Percentiles rank a stretch among this genome's conserved stretches.
These are phyloP conservation scores for Cutaneotrichosporon sp. DNA, from an alignment of 1,284 basidiomycete species.

Conservation along the genomic window DNA sequence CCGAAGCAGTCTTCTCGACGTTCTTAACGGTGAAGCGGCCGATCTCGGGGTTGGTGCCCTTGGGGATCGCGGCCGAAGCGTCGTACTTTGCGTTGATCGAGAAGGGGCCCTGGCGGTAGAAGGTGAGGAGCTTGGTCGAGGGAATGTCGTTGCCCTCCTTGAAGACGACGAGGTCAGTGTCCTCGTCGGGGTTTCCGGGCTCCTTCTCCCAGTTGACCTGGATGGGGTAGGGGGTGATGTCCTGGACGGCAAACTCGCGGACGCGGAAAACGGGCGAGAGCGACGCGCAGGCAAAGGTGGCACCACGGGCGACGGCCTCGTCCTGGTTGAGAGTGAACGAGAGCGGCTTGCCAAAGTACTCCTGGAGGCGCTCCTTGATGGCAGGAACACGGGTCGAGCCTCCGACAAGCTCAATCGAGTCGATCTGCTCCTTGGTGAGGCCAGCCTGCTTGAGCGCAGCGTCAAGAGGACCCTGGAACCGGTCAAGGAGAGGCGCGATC, in stretches of 20 bases:
- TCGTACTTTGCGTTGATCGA: conserved; percentile 80
- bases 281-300: conserved; percentile 90
- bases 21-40: conserved; percentile 75
- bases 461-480: conserved; percentile 61
- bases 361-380: conserved; percentile 65
- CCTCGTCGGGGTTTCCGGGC: conserved; percentile 74
- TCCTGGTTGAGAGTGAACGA: conserved; percentile 91
- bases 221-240: conserved; percentile 80
- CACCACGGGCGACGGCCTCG: conserved; percentile 87
- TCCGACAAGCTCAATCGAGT: conserved; percentile 68
- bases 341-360: conserved; percentile 69
- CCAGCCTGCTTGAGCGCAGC: conserved; percentile 62
- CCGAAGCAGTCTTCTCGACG: conserved; percentile 64
- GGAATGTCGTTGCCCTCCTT: conserved; percentile 76
- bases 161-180: conserved; percentile 85
- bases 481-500: conserved; percentile 58
- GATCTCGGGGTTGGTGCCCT: conserved; percentile 77
- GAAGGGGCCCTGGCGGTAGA: conserved; percentile 82
- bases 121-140: conserved; percentile 91
- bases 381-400: conserved; percentile 68
- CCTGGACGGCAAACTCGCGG: conserved; percentile 81
- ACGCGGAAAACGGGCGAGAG: conserved; percentile 94
- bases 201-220: conserved; percentile 78
- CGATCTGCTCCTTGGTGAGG: conserved; percentile 62
- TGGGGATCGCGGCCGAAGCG: conserved; percentile 66